phyloP scores from a whole-genome alignment of 2,329 filamentous ascomycete genomes.

The Hymenoscyphus fructigenus region DNA sequence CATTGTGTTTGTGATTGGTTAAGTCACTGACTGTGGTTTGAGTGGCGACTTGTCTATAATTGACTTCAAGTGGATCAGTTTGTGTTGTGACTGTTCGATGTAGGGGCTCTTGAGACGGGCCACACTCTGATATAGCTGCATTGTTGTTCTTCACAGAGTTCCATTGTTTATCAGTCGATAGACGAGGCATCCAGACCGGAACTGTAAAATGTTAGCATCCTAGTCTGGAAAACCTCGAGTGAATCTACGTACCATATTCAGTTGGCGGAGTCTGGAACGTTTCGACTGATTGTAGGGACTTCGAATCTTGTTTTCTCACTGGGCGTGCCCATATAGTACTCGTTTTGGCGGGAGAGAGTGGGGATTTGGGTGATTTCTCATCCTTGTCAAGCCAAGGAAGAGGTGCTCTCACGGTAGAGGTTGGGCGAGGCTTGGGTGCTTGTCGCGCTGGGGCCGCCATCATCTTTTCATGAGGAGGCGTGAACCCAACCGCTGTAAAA shows the following conservation, averaged over 20 bases:
- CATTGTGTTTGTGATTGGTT: background rate
- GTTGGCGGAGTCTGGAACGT: background rate
- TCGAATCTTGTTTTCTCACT: too few species aligned
- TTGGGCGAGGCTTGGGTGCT: constrained; percentile 8
- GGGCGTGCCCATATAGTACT: constrained; percentile 5
- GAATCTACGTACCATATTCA: background rate
- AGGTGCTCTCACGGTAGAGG: constrained; percentile 20
- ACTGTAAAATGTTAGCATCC: background rate
- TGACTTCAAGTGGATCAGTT: background rate
- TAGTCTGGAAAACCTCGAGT: background rate
- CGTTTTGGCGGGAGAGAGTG: constrained; percentile 8
- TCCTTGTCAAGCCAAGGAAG: constrained; percentile 33
- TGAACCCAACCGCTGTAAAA: constrained; percentile 20
- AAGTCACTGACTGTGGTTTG: background rate
- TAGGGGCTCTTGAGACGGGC: too few species aligned
- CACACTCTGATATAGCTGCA: background rate
- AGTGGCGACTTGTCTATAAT: background rate
- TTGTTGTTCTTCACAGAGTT: background rate
- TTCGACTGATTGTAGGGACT: background rate
- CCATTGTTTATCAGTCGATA: background rate
- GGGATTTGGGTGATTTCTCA: constrained; percentile 14
- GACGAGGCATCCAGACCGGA: constrained; percentile 2
- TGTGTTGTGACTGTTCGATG: background rate
- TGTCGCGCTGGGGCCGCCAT: constrained; percentile 4
- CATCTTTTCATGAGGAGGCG: constrained; percentile 13